Base-by-base conservation (phyloP, 768 basidiomycete species). In the Boletus edulis region DNA sequence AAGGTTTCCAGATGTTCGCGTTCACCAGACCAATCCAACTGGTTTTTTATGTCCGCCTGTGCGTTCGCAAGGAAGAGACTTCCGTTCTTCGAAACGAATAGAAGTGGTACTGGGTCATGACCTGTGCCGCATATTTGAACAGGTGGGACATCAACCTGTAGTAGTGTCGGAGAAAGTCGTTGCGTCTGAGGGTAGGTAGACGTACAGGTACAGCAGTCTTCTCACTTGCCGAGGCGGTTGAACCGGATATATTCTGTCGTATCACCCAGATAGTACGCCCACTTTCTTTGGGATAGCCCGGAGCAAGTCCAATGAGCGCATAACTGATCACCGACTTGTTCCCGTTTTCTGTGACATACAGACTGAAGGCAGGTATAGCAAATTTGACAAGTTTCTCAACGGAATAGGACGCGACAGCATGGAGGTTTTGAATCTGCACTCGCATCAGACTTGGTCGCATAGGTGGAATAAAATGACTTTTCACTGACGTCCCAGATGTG, bases 401-500 rank as follows among this genome's bases (percentile, higher is more conserved):
- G 1, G 87, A 85, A 69, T 87, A 82, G 1, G 89, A 89, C 12
- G 81, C 75, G 2, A 85, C 75, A 2, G 88, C 79, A 58, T 89
- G 87, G 4, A 87, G 73, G 40, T 80, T 81, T 31, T 82, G 78
- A 22, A 85, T 74, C 87, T 89, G 58, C n/a, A 49, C 29, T 61
- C 20, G 24, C 13, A 48, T 67, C 52, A 62, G 60, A 54, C 34
- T 29, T 38, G 45, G 13, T 34, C 18, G 42, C 31, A 49, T 37
- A 50, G 31, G 43, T 18, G 11, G 31, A 17, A 45, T 48, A 4
- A 49, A 37, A 47, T 22, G 52, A 45, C 35, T 50, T 44, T 40
- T 51, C 35, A 75, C 79, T 62, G 64, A 91, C 89, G 67, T 91
- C 86, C 54, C 88, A 69, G 43, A 92, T 67, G 70, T 91, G 88